Conservation (phyloP, 2,329 filamentous ascomycete genomes). For the Neofusicoccum umdonicola region DNA sequence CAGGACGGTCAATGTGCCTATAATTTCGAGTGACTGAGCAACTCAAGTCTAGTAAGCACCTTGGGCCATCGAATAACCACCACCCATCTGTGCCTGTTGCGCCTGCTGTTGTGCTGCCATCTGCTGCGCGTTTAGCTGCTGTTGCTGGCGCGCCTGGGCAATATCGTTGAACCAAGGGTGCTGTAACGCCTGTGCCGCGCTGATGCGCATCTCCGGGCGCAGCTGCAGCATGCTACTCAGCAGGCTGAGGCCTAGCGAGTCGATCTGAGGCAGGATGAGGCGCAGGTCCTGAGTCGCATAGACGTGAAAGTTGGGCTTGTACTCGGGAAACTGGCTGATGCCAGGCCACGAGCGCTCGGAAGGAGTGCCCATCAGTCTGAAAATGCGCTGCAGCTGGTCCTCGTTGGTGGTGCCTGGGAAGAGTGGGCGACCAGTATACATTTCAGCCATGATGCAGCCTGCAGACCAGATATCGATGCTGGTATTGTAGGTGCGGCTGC, state of each 20-base stretch:
- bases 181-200: conserved; percentile 78
- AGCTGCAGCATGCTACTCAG: conserved; percentile 89
- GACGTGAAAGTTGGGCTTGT: conserved; percentile 91
- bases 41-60: conserved; percentile 33
- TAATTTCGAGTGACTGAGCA: neutral
- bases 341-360: conserved; percentile 95
- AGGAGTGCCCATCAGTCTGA: conserved; percentile 96
- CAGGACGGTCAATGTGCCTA: neutral
- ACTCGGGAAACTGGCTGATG: conserved; percentile 93
- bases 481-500: conserved; percentile 96
- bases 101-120: conserved; percentile 35
- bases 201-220: conserved; percentile 85
- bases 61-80: conserved; percentile 36
- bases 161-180: conserved; percentile 91
- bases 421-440: conserved; percentile 93
- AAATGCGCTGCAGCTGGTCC: conserved; percentile 95
- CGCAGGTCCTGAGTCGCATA: conserved; percentile 90
- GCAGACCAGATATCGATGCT: conserved; percentile 99
- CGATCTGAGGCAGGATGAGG: conserved; percentile 85
- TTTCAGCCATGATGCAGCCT: conserved; percentile 99
- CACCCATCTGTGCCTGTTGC: conserved; percentile 37
- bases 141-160: conserved; percentile 25
- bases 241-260: conserved; percentile 80
- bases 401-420: conserved; percentile 98
- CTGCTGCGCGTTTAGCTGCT: conserved; percentile 32